Evolutionary conservation across 192 early-diverging fungal genomes (phyloP).

Genomic region (Cladochytrium replicatum): DNA sequence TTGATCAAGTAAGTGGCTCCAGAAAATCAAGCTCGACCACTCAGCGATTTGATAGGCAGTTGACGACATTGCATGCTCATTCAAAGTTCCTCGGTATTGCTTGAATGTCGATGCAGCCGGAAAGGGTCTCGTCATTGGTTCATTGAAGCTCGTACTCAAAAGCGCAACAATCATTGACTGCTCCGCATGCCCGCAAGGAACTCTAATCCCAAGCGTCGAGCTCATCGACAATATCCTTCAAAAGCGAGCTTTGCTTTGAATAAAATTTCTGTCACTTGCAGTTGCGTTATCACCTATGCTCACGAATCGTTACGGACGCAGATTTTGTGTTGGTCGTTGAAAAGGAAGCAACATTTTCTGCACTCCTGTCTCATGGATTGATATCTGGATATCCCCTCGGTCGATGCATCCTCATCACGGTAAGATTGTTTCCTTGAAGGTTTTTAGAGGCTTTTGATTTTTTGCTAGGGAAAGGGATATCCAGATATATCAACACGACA

Average conservation of each 20-base stretch:
- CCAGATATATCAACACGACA: conserved; percentile 24
- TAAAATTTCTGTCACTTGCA: neutral
- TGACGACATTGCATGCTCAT: conserved; percentile 26
- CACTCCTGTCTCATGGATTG: conserved; percentile 3
- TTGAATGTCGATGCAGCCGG: conserved; percentile 21
- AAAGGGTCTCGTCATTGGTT: conserved; percentile 22
- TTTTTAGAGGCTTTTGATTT: neutral
- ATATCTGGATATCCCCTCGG: neutral
- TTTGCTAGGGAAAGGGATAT: conserved; percentile 28
- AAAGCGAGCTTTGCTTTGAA: neutral
- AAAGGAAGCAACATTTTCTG: conserved; percentile 27
- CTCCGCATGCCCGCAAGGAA: conserved; percentile 3
- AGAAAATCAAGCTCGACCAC: neutral
- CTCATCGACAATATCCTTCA: neutral
- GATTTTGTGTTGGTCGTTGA: conserved; percentile 25
- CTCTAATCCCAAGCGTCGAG: conserved; percentile 16
- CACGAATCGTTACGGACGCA: conserved; percentile 12
- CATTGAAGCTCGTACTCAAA: conserved; percentile 8
- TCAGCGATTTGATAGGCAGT: conserved; percentile 2
- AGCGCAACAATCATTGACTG: conserved; percentile 10
- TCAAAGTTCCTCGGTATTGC: conserved; percentile 14
- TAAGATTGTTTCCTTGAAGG: neutral
- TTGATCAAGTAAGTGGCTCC: conserved; percentile 13
- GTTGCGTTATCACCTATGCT: neutral
- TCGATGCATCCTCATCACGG: conserved; percentile 13